Conservation (phyloP, 2,329 filamentous ascomycete species). For the Colletotrichum ledebouriae region DNA sequence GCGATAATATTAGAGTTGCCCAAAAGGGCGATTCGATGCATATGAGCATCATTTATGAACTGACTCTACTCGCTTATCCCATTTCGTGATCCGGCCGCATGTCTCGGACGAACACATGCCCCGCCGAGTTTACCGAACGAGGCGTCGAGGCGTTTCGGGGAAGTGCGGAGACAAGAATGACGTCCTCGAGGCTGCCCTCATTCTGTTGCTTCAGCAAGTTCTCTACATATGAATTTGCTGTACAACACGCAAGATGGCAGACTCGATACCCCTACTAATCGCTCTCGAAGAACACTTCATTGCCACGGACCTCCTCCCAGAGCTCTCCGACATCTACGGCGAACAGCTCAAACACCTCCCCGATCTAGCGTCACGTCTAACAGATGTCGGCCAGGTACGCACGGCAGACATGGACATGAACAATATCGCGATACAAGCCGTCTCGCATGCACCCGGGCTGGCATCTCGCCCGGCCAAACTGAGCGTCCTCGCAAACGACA, state of each 20-base stretch:
- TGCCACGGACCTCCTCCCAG: constrained; percentile 42
- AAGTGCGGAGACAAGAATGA: constrained; percentile 9
- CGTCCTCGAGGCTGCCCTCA: too few species aligned
- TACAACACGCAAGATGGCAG: too few species aligned
- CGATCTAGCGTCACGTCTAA: constrained; percentile 44
- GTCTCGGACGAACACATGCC: constrained; percentile 2
- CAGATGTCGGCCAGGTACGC: constrained; percentile 44
- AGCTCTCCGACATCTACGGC: constrained; percentile 40
- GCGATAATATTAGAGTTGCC: too few species aligned
- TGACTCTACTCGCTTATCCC: not conserved
- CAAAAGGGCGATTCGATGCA: too few species aligned
- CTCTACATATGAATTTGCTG: too few species aligned
- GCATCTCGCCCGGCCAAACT: constrained; percentile 39
- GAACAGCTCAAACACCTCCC: constrained; percentile 45
- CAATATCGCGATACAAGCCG: constrained; percentile 44
- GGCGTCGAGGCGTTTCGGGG: constrained; percentile 6
- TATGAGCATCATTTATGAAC: too few species aligned
- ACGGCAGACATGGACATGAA: constrained; percentile 46
- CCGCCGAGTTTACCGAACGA: not conserved
- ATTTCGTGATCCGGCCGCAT: not conserved
- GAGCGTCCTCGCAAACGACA: constrained; percentile 47
- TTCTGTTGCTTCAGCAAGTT: not conserved
- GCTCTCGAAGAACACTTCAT: constrained; percentile 59
- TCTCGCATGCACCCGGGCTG: constrained; percentile 39
- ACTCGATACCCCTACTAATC: constrained; percentile 49